Percentiles rank a stretch among this genome's conserved stretches.
phyloP scores from a whole-genome alignment of 192 early-diverging fungal genomes.

The Coemansia asiatica region DNA sequence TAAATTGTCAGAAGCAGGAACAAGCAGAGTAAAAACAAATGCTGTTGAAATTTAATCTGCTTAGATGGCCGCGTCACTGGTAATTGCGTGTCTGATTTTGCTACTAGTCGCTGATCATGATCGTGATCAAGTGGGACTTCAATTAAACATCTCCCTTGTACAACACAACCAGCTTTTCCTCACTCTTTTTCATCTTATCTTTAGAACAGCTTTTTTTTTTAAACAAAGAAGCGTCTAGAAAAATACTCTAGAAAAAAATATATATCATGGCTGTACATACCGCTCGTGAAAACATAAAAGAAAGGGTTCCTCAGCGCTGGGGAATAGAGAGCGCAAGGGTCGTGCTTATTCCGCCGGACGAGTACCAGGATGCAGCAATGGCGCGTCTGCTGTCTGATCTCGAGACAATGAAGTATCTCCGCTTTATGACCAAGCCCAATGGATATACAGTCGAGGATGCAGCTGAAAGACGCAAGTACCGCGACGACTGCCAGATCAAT shows the following conservation, averaged over 20 bases:
- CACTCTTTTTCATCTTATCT: too few relatives aligned
- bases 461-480: conserved; percentile 12
- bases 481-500: conserved; percentile 25
- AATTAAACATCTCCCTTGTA: too few relatives aligned
- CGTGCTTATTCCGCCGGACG: conserved; percentile 42
- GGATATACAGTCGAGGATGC: conserved; percentile 24
- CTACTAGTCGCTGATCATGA: neutral
- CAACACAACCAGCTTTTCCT: too few relatives aligned
- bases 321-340: conserved; percentile 15
- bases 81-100: neutral
- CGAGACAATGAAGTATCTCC: conserved; percentile 34
- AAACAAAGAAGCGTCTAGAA: too few relatives aligned
- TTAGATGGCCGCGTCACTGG: neutral
- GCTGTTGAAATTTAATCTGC: too few relatives aligned
- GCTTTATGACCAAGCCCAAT: conserved; percentile 32
- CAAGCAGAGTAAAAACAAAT: neutral
- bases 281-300: neutral
- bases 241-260: too few relatives aligned
- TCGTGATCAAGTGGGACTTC: neutral
- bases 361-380: conserved; percentile 33
- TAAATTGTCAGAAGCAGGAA: neutral
- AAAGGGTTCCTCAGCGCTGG: conserved; percentile 24
- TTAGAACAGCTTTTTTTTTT: conserved; percentile 1
- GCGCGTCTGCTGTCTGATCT: conserved; percentile 29
- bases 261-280: neutral